These are phyloP conservation scores for Medicago lupulina DNA, from an alignment of 306 rosid genomes.

Conservation along the genomic window DNA sequence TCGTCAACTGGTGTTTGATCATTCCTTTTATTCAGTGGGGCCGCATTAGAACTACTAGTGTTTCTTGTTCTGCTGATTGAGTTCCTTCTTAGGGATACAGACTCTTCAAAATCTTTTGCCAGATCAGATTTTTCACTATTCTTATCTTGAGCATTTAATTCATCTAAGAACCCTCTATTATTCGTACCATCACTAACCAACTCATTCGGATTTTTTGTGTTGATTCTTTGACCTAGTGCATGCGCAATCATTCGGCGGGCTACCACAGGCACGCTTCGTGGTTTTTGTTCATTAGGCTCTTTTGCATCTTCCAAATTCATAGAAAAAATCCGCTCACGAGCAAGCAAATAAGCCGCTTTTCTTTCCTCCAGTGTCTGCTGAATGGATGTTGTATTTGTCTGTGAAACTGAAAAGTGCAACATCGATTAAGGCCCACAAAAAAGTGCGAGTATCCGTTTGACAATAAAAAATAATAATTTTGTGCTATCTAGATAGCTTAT, in stretches of 20 bases:
- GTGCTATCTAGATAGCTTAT: not conserved
- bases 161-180: constrained; percentile 46
- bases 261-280: constrained; percentile 78
- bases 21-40: constrained; percentile 46
- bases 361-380: constrained; percentile 80
- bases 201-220: constrained; percentile 49
- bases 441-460: not conserved
- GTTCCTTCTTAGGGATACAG: constrained; percentile 42
- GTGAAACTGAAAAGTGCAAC: constrained; percentile 49
- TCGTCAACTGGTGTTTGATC: constrained; percentile 49
- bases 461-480: constrained; percentile 25
- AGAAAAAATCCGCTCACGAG: constrained; percentile 91
- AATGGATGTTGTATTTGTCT: constrained; percentile 48
- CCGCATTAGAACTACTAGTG: constrained; percentile 38
- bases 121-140: constrained; percentile 41
- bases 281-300: constrained; percentile 66
- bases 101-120: constrained; percentile 45
- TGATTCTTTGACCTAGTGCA: constrained; percentile 88
- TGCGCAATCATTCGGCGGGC: constrained; percentile 99
- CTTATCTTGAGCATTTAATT: constrained; percentile 46
- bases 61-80: constrained; percentile 39
- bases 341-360: constrained; percentile 83
- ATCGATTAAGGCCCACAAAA: constrained; percentile 34
- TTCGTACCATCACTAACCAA: constrained; percentile 39
- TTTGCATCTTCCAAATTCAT: constrained; percentile 56